These are phyloP conservation scores for Powellomyces hirtus DNA, from an alignment of 192 early-diverging fungal species.

Conservation along the genomic window DNA sequence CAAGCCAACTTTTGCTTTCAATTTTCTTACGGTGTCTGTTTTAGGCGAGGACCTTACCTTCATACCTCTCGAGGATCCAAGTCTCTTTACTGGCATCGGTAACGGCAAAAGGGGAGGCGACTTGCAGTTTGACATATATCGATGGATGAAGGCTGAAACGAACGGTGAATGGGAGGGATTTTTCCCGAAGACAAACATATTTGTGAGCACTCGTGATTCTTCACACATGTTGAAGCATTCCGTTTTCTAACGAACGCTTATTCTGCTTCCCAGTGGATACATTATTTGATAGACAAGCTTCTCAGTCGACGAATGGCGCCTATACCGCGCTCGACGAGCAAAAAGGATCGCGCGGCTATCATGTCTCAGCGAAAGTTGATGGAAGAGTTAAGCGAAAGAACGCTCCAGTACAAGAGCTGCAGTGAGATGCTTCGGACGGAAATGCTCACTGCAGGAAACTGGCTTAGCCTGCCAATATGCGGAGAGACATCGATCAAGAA, in stretches of 20 bases:
- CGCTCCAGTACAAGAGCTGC: slow-evolving; percentile 7
- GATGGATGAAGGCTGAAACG: slow-evolving; percentile 40
- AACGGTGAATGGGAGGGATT: slow-evolving; percentile 33
- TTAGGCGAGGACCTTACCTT: slow-evolving; percentile 13
- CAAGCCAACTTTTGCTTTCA: not conserved
- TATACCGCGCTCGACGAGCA: slow-evolving; percentile 8
- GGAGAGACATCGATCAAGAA: too few relatives aligned
- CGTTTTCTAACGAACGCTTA: not conserved
- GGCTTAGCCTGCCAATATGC: not conserved
- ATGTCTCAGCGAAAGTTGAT: not conserved
- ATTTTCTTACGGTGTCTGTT: not conserved
- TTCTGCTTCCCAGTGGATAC: slow-evolving; percentile 37
- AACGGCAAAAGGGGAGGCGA: slow-evolving; percentile 37
- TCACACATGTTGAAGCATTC: not conserved
- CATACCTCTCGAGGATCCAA: slow-evolving; percentile 35
- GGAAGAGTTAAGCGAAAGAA: slow-evolving; percentile 1
- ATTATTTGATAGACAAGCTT: slow-evolving; percentile 48
- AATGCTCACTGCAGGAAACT: slow-evolving; percentile 1
- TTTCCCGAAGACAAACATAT: slow-evolving; percentile 43
- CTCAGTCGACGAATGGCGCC: slow-evolving; percentile 22
- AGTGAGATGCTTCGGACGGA: slow-evolving; percentile 11
- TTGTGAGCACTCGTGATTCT: slow-evolving; percentile 20
- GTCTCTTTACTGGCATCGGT: slow-evolving; percentile 38
- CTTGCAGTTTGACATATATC: slow-evolving; percentile 46
- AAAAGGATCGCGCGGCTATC: not conserved